A percentile compares a stretch with the other conserved stretches of the same genome.
Evolutionary conservation across 2,329 filamentous ascomycete genomes (phyloP).

Genomic region (Penicillium corylophilum): DNA sequence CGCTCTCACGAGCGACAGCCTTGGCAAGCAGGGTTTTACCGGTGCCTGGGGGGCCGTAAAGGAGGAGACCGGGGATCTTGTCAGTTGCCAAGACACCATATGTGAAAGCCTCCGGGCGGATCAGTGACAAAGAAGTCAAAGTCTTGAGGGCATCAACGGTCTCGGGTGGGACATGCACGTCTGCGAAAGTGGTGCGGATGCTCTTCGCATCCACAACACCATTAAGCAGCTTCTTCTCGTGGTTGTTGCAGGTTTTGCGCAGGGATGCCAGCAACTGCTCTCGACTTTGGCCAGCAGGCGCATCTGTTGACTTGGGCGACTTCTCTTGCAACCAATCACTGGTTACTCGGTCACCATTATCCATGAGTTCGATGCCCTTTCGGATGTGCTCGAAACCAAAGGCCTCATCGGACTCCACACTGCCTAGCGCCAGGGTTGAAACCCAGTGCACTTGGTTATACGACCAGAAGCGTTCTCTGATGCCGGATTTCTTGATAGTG

Average conservation of each 20-base stretch:
- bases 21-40: slow-evolving; percentile 65
- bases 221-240: slow-evolving; percentile 78
- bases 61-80: slow-evolving; percentile 81
- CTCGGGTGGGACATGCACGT: slow-evolving; percentile 78
- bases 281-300: slow-evolving; percentile 34
- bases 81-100: slow-evolving; percentile 92
- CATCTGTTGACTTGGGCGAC: slow-evolving; percentile 30
- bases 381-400: slow-evolving; percentile 41
- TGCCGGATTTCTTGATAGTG: slow-evolving; percentile 36
- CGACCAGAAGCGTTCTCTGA: slow-evolving; percentile 57
- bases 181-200: slow-evolving; percentile 81
- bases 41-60: slow-evolving; percentile 78
- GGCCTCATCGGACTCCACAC: slow-evolving; percentile 42
- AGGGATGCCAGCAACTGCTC: slow-evolving; percentile 49
- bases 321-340: slow-evolving; percentile 39
- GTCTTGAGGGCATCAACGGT: slow-evolving; percentile 86
- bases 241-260: slow-evolving; percentile 63
- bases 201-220: slow-evolving; percentile 79
- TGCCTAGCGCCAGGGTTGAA: slow-evolving; percentile 54
- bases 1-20: slow-evolving; percentile 63
- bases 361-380: slow-evolving; percentile 38
- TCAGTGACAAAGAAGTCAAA: slow-evolving; percentile 80
- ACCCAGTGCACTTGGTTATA: slow-evolving; percentile 63
- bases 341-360: slow-evolving; percentile 42
- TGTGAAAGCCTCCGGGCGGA: slow-evolving; percentile 89